Evolutionary conservation across 2,329 filamentous ascomycete genomes (phyloP).

Genomic region (Dothistroma pini): DNA sequence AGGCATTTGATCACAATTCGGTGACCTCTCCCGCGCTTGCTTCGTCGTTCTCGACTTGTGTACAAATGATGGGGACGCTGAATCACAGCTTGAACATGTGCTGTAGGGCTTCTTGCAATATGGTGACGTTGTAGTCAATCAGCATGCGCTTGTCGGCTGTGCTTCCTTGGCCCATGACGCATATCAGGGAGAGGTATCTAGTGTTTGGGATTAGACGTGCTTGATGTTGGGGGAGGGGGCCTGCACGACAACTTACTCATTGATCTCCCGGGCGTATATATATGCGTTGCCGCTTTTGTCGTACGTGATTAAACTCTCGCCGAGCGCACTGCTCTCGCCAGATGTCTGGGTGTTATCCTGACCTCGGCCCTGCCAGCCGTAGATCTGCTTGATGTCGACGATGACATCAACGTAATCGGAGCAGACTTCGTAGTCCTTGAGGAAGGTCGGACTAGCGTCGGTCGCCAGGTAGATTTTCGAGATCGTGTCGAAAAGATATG

Average conservation of each 20-base stretch:
- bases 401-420: slow-evolving; percentile 99
- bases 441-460: slow-evolving; percentile 87
- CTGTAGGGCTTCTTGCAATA: slow-evolving; percentile 72
- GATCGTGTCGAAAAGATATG: slow-evolving; percentile 94
- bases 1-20: neutral
- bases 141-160: slow-evolving; percentile 79
- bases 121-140: slow-evolving; percentile 83
- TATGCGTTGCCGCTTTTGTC: slow-evolving; percentile 57
- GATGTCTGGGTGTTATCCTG: slow-evolving; percentile 1
- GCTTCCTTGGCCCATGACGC: slow-evolving; percentile 78
- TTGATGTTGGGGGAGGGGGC: neutral
- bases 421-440: slow-evolving; percentile 96
- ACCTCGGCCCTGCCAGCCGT: slow-evolving; percentile 60
- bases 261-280: slow-evolving; percentile 64
- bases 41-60: neutral
- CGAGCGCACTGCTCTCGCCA: slow-evolving; percentile 20
- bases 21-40: neutral
- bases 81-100: slow-evolving; percentile 61
- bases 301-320: slow-evolving; percentile 60
- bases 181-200: slow-evolving; percentile 74
- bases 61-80: neutral
- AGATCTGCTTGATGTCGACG: slow-evolving; percentile 93
- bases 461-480: slow-evolving; percentile 99
- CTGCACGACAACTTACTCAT: slow-evolving; percentile 53
- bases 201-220: slow-evolving; percentile 15